Base-by-base conservation (phyloP, 2,329 filamentous ascomycete genomes). In the Pyrenophora graminea region DNA sequence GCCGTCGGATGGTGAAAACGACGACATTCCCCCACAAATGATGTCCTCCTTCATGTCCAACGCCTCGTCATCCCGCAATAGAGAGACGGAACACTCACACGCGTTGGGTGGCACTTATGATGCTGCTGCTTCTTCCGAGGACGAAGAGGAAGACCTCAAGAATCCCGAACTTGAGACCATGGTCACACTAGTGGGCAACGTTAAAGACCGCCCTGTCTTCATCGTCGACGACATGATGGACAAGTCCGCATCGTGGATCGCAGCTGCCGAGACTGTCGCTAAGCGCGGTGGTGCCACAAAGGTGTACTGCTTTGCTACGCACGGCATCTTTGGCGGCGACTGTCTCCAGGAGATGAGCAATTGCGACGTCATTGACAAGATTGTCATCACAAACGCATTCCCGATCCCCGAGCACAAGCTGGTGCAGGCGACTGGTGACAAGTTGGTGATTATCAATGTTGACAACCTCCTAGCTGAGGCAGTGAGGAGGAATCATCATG, bases 201-300 rank as follows among this genome's bases (percentile, higher is more conserved):
- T 99, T 53, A 88, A 86, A 68, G 86, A 90, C 69, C 85, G 90
- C 51, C 87, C 90, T 0, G 94, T 97, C 46, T 88, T 99, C 70
- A 91, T 99, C 55, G 89, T 99, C 42, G 94, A 99, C 72, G 94
- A 99, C 72, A 97, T 99, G 89, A 97, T 99, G 68, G 94, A 99
- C 77, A 97, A 96, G 77, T 87, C 91, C 8, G 90, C 89, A 12
- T 96, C 91, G 6, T 99, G 94, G 94, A 95, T 99, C 62, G 93
- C 93, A 5, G 94, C 94, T 6, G 94, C 94, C 10, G 94, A 99
- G 79, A 96, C 92, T 1, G 93, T 96, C 2, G 90, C 96, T 45
- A 97, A 97, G 80, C 85, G 89, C 58, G 95, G 94, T 59, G 84
- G 85, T 38, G 94, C 94, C 1, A 96, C 90, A 64, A 94, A 89